Percentiles rank a stretch among this genome's conserved stretches.
phyloP scores from a whole-genome alignment of 805 yeast species.

The Grigorovia humatica region DNA sequence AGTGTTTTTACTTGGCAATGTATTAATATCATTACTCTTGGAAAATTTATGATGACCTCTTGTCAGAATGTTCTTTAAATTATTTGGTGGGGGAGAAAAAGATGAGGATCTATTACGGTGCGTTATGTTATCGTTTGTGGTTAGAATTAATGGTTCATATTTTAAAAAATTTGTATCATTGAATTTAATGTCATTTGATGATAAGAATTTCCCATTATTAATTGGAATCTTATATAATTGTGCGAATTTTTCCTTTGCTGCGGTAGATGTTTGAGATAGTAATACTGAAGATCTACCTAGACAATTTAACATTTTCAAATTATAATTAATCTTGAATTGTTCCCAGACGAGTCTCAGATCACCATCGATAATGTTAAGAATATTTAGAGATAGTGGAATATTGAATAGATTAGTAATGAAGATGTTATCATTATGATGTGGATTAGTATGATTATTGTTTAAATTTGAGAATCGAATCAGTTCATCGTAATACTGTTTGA shows the following conservation, averaged over 20 bases:
- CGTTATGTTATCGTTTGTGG: background rate
- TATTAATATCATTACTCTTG: background rate
- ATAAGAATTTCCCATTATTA: background rate
- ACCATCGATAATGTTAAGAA: slow-evolving; percentile 62
- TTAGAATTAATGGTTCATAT: background rate
- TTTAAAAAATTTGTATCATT: background rate
- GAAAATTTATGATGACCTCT: background rate
- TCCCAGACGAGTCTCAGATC: slow-evolving; percentile 41
- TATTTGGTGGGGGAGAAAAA: background rate
- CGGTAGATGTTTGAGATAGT: slow-evolving; percentile 60
- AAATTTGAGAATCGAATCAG: slow-evolving; percentile 48
- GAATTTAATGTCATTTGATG: background rate
- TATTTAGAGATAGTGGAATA: slow-evolving; percentile 61
- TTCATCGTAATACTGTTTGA: slow-evolving; percentile 56
- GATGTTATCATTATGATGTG: slow-evolving; percentile 47
- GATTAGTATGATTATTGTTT: slow-evolving; percentile 8
- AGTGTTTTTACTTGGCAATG: no score
- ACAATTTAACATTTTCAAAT: slow-evolving; percentile 68
- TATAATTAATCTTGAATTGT: slow-evolving; percentile 60
- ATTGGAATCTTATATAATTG: slow-evolving; percentile 56
- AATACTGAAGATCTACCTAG: slow-evolving; percentile 76
- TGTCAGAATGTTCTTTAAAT: background rate
- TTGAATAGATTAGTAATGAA: slow-evolving; percentile 78
- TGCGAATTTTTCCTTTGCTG: slow-evolving; percentile 73
- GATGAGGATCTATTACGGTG: background rate